These are phyloP conservation scores for Fagus crenata DNA, from an alignment of 306 rosid species.

Conservation along the genomic window DNA sequence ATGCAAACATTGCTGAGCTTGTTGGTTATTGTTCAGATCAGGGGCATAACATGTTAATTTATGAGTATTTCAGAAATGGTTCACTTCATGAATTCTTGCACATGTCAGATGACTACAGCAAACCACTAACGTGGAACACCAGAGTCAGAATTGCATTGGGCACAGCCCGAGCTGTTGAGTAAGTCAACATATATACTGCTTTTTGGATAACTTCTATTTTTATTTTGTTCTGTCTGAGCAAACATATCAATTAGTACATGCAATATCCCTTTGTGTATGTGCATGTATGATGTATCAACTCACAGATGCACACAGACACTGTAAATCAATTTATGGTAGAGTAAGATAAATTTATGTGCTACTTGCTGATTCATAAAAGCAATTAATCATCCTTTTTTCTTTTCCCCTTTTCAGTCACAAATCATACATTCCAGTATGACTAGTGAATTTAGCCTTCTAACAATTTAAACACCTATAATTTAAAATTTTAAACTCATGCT, in stretches of 20 bases:
- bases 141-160: constrained; percentile 90
- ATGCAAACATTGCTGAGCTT: constrained; percentile 68
- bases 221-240: neutral
- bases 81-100: constrained; percentile 87
- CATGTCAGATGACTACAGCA: constrained; percentile 85
- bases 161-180: constrained; percentile 83
- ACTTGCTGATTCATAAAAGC: neutral
- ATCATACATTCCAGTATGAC: neutral
- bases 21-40: constrained; percentile 79
- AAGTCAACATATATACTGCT: constrained; percentile 32
- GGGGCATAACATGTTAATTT: constrained; percentile 63
- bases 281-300: neutral
- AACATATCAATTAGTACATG: neutral
- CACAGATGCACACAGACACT: neutral
- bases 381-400: neutral
- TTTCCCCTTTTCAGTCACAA: neutral
- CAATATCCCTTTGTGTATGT: neutral
- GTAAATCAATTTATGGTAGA: neutral
- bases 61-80: constrained; percentile 77
- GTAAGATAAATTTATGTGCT: neutral
- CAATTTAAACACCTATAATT: neutral
- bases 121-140: constrained; percentile 95
- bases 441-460: neutral
- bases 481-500: neutral
- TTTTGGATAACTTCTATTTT: constrained; percentile 17